These are phyloP conservation scores for Ephemerocybe angulata DNA, from an alignment of 768 basidiomycete genomes.

Conservation along the genomic window DNA sequence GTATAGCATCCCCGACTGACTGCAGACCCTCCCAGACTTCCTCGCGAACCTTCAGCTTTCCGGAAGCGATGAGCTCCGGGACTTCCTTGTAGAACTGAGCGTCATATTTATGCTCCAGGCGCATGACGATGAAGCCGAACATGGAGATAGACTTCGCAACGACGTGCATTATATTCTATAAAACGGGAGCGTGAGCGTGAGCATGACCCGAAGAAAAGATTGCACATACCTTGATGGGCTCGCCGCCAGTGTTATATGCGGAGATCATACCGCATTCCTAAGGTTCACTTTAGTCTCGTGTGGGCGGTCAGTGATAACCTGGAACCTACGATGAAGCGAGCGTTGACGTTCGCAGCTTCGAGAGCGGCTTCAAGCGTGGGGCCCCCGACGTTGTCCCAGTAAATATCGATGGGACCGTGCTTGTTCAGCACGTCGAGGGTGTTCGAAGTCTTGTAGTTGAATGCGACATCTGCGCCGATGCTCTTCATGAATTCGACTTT, in stretches of 20 bases:
- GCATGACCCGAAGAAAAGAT: neutral
- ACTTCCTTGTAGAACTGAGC: constrained; percentile 35
- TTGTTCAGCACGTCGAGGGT: constrained; percentile 42
- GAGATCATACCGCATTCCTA: constrained; percentile 43
- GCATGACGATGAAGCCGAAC: constrained; percentile 39
- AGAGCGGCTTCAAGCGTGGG: constrained; percentile 34
- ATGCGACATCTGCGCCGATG: constrained; percentile 53
- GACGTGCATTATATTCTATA: constrained; percentile 37
- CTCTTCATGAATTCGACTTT: constrained; percentile 21
- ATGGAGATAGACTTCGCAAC: constrained; percentile 40
- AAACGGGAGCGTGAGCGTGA: neutral
- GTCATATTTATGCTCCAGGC: constrained; percentile 27
- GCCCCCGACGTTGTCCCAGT: constrained; percentile 47
- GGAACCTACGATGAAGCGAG: constrained; percentile 42
- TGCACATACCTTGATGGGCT: constrained; percentile 24
- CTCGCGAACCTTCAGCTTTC: constrained; percentile 38
- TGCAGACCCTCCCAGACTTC: constrained; percentile 35
- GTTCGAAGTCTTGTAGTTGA: constrained; percentile 58
- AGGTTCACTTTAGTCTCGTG: neutral
- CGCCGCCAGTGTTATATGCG: constrained; percentile 31
- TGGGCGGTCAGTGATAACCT: neutral
- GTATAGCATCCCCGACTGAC: constrained; percentile 32
- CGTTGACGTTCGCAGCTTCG: constrained; percentile 33
- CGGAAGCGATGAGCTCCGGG: constrained; percentile 33
- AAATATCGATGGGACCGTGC: constrained; percentile 52